Conservation (phyloP, 2,329 filamentous ascomycete genomes). For the Mollisiaceae sp. region DNA sequence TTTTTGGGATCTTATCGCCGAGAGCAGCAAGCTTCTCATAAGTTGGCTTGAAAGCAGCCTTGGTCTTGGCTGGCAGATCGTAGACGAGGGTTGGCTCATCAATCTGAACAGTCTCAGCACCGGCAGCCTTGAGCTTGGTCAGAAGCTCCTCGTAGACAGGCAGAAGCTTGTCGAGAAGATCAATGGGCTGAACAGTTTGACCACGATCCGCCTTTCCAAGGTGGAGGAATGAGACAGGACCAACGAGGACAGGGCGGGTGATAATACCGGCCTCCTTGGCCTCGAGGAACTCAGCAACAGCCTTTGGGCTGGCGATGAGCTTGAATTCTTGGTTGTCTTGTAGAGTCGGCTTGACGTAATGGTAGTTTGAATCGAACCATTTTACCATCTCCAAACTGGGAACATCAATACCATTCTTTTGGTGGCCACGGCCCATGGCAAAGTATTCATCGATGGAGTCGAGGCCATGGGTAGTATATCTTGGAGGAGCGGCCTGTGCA, state of each 20-base stretch:
- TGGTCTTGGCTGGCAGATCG: slow-evolving; percentile 86
- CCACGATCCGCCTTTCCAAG: slow-evolving; percentile 98
- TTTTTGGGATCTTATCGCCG: slow-evolving; percentile 81
- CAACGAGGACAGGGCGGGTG: slow-evolving; percentile 93
- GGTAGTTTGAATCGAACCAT: slow-evolving; percentile 99
- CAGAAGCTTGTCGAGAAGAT: slow-evolving; percentile 89
- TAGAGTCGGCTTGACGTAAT: slow-evolving; percentile 99
- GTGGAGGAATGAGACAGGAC: slow-evolving; percentile 95
- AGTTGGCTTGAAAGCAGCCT: slow-evolving; percentile 96
- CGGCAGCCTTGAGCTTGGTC: slow-evolving; percentile 90
- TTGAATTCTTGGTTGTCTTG: slow-evolving; percentile 97
- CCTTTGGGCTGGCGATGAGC: slow-evolving; percentile 86
- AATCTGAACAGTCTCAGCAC: slow-evolving; percentile 96
- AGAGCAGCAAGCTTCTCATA: slow-evolving; percentile 86
- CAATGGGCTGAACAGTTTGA: slow-evolving; percentile 90
- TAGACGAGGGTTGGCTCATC: slow-evolving; percentile 98
- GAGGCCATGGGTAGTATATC: slow-evolving; percentile 90
- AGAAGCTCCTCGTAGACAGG: slow-evolving; percentile 95
- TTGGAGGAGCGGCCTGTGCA: slow-evolving; percentile 80
- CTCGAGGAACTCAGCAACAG: slow-evolving; percentile 91
- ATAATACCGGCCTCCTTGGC: slow-evolving; percentile 94
- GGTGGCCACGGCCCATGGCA: slow-evolving; percentile 98
- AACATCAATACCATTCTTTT: slow-evolving; percentile 93
- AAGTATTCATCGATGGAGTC: slow-evolving; percentile 96
- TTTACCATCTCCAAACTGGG: slow-evolving; percentile 98